These are phyloP conservation scores for Chaetomium tenue DNA, from an alignment of 495 filamentous ascomycete species.

Conservation along the genomic window DNA sequence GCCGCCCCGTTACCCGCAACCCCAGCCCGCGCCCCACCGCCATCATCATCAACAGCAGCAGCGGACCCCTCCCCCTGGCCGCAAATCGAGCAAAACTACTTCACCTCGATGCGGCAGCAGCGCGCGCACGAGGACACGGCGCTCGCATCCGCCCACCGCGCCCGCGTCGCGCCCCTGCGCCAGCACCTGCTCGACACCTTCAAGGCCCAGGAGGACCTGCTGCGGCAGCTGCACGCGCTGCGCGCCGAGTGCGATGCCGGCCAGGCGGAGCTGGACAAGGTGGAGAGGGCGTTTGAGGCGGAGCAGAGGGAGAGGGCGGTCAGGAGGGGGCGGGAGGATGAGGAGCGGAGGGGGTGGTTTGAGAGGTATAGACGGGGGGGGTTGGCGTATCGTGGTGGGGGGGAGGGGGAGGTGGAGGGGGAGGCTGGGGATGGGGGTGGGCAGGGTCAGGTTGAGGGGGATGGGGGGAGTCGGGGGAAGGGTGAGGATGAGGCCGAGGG, in stretches of 20 bases:
- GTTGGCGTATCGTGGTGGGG: conserved; percentile 7
- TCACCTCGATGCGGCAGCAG: conserved; percentile 18
- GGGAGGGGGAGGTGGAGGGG: neutral
- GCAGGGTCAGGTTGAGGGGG: neutral
- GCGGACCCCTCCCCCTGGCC: conserved; percentile 23
- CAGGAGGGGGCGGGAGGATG: conserved; percentile 21
- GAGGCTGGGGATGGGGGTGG: neutral
- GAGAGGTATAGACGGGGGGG: conserved; percentile 10
- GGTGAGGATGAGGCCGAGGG: neutral
- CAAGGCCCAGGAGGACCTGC: conserved; percentile 14
- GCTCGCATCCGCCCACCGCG: conserved; percentile 10
- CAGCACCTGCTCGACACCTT: conserved; percentile 13
- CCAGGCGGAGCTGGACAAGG: neutral
- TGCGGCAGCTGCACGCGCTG: conserved; percentile 17
- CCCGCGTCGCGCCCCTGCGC: neutral
- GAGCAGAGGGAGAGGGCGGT: neutral
- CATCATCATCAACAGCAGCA: too few relatives aligned
- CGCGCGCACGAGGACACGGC: conserved; percentile 25
- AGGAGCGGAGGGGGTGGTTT: conserved; percentile 19
- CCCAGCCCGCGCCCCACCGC: too few relatives aligned
- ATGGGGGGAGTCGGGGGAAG: neutral
- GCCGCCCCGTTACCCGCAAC: neutral
- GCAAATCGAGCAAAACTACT: conserved; percentile 34
- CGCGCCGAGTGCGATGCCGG: neutral
- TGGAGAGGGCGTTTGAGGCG: conserved; percentile 5